Evolutionary conservation across 2,329 filamentous ascomycete species (phyloP).

Genomic region (Amesomyces nigricolor): DNA sequence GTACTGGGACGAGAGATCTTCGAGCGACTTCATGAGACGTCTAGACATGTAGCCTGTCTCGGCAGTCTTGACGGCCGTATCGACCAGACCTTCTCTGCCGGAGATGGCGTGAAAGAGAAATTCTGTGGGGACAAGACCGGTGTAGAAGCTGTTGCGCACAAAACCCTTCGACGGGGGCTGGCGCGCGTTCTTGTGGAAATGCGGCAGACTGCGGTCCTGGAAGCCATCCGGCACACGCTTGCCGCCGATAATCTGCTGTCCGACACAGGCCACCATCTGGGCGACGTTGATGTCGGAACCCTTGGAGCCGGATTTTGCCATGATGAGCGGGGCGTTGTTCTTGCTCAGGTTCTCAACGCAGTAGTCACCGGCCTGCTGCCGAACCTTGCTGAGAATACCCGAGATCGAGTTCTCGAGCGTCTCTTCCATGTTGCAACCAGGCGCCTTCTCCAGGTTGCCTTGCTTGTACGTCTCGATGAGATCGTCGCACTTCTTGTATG

Average conservation of each 20-base stretch:
- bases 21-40: conserved; percentile 93
- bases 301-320: conserved; percentile 96
- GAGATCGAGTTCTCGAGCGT: conserved; percentile 89
- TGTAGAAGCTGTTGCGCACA: conserved; percentile 95
- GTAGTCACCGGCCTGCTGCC: conserved; percentile 82
- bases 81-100: conserved; percentile 94
- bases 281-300: conserved; percentile 97
- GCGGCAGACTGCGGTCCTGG: conserved; percentile 87
- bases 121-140: conserved; percentile 80
- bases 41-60: conserved; percentile 99
- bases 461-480: conserved; percentile 74
- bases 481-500: conserved; percentile 76
- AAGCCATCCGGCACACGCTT: conserved; percentile 93
- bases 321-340: conserved; percentile 89
- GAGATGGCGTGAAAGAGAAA: conserved; percentile 99
- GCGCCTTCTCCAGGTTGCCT: conserved; percentile 75
- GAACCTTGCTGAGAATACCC: conserved; percentile 84
- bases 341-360: conserved; percentile 86
- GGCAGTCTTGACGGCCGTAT: conserved; percentile 97
- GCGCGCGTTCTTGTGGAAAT: conserved; percentile 89
- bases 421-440: conserved; percentile 85
- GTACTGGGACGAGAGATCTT: conserved; percentile 89
- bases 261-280: conserved; percentile 96
- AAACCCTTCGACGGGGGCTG: conserved; percentile 96
- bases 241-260: conserved; percentile 94